Evolutionary conservation across 441 rosid species (phyloP).

Genomic region (Adansonia rubrostipa): DNA sequence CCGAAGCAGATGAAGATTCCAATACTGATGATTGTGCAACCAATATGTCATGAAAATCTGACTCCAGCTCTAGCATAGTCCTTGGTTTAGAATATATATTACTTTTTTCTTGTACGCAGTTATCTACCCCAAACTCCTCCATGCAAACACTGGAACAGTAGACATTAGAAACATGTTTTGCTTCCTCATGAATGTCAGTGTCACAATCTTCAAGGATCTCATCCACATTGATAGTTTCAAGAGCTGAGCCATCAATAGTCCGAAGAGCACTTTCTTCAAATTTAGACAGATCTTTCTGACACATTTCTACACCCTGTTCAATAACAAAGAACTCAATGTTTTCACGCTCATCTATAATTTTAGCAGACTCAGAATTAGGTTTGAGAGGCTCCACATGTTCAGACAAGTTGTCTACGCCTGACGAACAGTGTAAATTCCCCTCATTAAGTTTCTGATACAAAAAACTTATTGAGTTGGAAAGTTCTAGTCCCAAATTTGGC

Average conservation of each 20-base stretch:
- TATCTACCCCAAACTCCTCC: conserved; percentile 35
- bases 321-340: conserved; percentile 46
- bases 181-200: conserved; percentile 32
- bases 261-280: conserved; percentile 38
- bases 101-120: conserved; percentile 36
- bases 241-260: conserved; percentile 35
- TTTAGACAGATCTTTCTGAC: conserved; percentile 40
- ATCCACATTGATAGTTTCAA: conserved; percentile 61
- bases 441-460: conserved; percentile 69
- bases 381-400: conserved; percentile 36
- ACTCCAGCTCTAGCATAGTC: conserved; percentile 41
- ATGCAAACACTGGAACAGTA: conserved; percentile 8
- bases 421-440: conserved; percentile 40
- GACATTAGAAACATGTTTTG: conserved; percentile 25
- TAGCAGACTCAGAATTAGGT: conserved; percentile 33
- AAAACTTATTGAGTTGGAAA: conserved; percentile 57
- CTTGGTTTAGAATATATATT: conserved; percentile 31
- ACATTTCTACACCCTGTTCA: conserved; percentile 58
- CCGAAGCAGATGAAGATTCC: conserved; percentile 43
- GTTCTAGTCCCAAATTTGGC: conserved; percentile 54
- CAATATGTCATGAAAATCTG: conserved; percentile 37
- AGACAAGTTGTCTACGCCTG: conserved; percentile 32
- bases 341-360: conserved; percentile 41
- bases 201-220: conserved; percentile 58
- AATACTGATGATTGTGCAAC: conserved; percentile 41